These are phyloP conservation scores for Pythium diclinum DNA, from an alignment of 352 stramenopile genomes.

Conservation along the genomic window DNA sequence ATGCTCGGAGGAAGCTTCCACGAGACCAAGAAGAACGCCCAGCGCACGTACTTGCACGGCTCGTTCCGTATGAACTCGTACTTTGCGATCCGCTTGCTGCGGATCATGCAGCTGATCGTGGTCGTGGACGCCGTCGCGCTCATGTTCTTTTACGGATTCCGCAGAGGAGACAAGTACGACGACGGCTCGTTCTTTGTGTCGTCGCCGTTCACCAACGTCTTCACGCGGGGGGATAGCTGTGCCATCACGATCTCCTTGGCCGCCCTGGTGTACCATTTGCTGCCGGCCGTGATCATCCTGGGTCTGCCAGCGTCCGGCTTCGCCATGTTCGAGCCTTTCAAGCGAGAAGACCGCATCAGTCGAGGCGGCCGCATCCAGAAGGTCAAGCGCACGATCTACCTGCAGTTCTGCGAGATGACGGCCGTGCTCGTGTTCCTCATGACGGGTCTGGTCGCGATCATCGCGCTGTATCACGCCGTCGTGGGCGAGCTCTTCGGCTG, in stretches of 20 bases:
- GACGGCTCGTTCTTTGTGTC: conserved; percentile 44
- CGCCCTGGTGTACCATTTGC: conserved; percentile 66
- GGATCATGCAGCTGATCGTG: conserved; percentile 60
- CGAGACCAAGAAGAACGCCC: conserved; percentile 1
- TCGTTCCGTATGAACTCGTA: conserved; percentile 81
- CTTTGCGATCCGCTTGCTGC: conserved; percentile 62
- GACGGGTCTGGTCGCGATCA: conserved; percentile 39
- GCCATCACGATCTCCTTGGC: conserved; percentile 51
- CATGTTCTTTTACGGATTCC: conserved; percentile 58
- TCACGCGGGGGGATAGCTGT: conserved; percentile 41
- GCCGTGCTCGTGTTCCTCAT: conserved; percentile 57
- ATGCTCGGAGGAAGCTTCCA: background rate
- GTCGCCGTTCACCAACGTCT: conserved; percentile 39
- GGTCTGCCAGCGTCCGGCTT: conserved; percentile 63
- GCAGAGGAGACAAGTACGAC: conserved; percentile 28
- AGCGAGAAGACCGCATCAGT: conserved; percentile 63
- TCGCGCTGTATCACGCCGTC: conserved; percentile 56
- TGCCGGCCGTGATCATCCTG: conserved; percentile 58
- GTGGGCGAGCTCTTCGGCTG: conserved; percentile 60
- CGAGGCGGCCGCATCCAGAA: conserved; percentile 57
- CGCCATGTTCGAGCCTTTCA: conserved; percentile 67
- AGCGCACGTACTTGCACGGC: conserved; percentile 23
- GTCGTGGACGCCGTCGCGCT: conserved; percentile 53
- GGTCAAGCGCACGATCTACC: conserved; percentile 72
- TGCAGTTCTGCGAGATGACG: conserved; percentile 76